Evolutionary conservation across 257 asterid genomes (phyloP), one percentile per base, ranked within the genome.

Genomic region (Leonotis leonurus): DNA sequence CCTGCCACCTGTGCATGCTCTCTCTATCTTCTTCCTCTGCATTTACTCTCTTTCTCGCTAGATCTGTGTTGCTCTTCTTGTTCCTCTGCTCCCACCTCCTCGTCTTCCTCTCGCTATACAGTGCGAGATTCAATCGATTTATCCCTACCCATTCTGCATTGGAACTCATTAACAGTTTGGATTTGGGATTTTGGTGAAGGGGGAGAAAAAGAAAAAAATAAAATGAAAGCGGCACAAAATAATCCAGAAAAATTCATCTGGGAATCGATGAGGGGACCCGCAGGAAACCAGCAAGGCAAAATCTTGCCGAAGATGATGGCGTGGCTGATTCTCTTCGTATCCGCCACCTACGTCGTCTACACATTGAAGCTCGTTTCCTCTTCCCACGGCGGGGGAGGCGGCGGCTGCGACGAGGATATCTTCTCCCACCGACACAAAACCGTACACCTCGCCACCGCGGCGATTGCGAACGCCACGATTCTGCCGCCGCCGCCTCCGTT

Each of bases 181-280:
- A 44, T 41, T 51, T 39, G 54, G 72, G 72, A n/a, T 25, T 65
- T 58, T 51, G 64, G 53, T 10, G 9, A 37, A 63, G 17, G 53
- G 45, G 43, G 45, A n/a, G 17, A 46, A 21, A 51, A n/a, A n/a
- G n/a, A n/a, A n/a, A n/a, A n/a, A n/a, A n/a, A n/a, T n/a, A n/a
- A n/a, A 60, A 78, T 90, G 95, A 89, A 89, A 44, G 68, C 70
- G 17, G 70, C 50, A 27, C 90, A 82, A n/a, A 83, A 75, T 10
- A 83, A 79, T 35, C 54, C 90, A 4, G 97, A 85, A 33, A 89
- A 86, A 48, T 67, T 73, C 1, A 40, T 80, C 7, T 89, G 97
- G 97, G 87, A 86, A 29, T 80, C 83, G 60, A 68, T 83, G 84
- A 76, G 78, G 73, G 73, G 53, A 12, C 66, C 77, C 3, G 46